Evolutionary conservation across 805 yeast genomes (phyloP), one percentile per base, ranked within the genome.

Genomic region (Myxozyma sirexii): DNA sequence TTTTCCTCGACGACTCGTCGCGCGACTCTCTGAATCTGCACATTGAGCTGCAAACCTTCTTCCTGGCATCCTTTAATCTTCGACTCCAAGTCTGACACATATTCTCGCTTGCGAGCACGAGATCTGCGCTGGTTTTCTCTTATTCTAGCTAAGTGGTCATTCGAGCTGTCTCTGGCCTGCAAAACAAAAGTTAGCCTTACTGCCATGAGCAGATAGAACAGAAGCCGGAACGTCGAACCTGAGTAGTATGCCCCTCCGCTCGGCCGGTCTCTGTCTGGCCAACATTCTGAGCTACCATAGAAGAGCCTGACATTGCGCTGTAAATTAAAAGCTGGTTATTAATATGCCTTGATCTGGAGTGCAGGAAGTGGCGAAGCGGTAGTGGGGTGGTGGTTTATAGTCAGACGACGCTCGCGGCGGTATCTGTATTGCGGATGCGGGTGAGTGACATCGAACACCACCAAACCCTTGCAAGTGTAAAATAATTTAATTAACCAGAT

Each of bases 31-130:
- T 60, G 64, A 15, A 60, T 60, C 41, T 60, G 62, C 27, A 60
- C 52, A 29, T 60, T 60, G 24, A 60, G 45, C 51, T 58, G 63
- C 29, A 60, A 43, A 27, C 64, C 64, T 35, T 60, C 64, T 15
- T 42, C 56, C 39, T 60, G 61, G 49, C 64, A 60, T 6, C 49
- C 39, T 26, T 51, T 56, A 13, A 60, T 58, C 37, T 60, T 60
- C 26, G 54, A n/a, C 43, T 60, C 64, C 48, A 60, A 24, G 49
- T 60, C 64, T 4, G 48, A 29, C 23, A 60, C 56, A 37, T 60
- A 60, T 41, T 60, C 64, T 17, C 64, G 61, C 56, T 60, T 60
- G 21, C 64, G 61, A 10, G 64, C 64, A 10, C 64, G 51, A 17
- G 64, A 60, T 17, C 64, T 43, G 12, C 64, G 58, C 33, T 60